Evolutionary conservation across 2,329 filamentous ascomycete genomes (phyloP), one percentile per base, ranked within the genome.

Genomic region (Xylaria multiplex): DNA sequence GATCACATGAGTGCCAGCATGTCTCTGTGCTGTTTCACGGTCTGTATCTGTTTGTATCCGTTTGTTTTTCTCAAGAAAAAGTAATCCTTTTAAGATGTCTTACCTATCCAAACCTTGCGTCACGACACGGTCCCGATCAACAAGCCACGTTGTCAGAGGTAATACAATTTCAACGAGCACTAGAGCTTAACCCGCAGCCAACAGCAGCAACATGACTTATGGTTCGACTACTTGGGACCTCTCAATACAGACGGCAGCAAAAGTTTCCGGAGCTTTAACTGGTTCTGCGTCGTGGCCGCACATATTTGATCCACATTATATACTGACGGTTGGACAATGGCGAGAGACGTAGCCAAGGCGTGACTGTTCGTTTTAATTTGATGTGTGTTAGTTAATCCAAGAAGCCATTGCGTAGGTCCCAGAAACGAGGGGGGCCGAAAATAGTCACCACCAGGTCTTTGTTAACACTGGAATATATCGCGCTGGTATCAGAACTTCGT

Each of bases 81-180:
- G 27, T 62, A 57, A 69, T 42, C 50, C 49, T 65, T 57, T 68
- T 57, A 60, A 59, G 66, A 60, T 30, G 22, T 58, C 22, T 63
- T 30, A 45, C 45, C 45, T 68, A 35, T 62, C 37, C 42, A 16
- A n/a, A 49, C 55, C 55, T 62, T 61, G 27, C 55, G 30, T 59
- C 55, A 53, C 62, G 27, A 30, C 24, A 45, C 59, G 70, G 73
- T 72, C 72, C 72, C 72, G 69, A 67, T 70, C 70, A 73, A 69
- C 72, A 75, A 75, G 72, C 74, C 74, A 75, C 72, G 72, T 75
- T 71, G 73, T 72, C 68, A 70, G 68, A 74, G 65, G 70, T 62
- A 66, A 69, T 71, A 66, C 69, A 69, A 52, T 66, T 62, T 55
- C 65, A 64, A 73, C 60, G 64, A 69, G 68, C 59, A 63, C 55